Base-by-base conservation (phyloP, 805 yeast genomes). In the Lachancea sp. region DNA sequence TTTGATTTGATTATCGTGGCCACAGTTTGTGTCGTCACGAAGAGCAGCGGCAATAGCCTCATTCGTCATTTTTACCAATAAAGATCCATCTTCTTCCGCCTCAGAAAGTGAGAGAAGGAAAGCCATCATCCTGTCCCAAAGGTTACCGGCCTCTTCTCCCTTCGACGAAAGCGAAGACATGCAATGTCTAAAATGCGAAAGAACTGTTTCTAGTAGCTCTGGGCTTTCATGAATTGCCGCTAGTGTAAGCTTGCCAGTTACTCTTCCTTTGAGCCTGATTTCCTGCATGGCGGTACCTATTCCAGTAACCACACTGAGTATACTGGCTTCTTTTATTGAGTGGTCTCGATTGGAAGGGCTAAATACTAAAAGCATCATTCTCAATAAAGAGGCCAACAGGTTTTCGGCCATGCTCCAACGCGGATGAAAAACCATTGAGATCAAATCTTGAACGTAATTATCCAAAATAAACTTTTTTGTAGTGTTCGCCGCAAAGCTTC, bases 381-480 rank as follows among this genome's bases (percentile, higher is more conserved):
- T 70, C 54, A 74, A 63, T 2, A 81, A 44, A 1, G 78, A 67
- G 7, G 56, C 57, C 6, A 84, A 59, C 13, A 84, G 51, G 0
- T 68, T 51, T 48, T 78, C 85, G 1, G 81, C 71, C 0, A 77
- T 77, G 0, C 87, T 70, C 78, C 82, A 86, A 44, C 78, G 81
- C 0, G 88, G 85, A 8, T 60, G 60, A 1, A 66, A 59, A 9
- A 84, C 54, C 44, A 84, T 59, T 0, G 56, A 49, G 7, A 78
- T 46, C 17, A 85, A 61, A 53, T 86, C 95, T 36, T 74, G 75
- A 1, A 82, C 52, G 25, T 82, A 65, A 16, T 72, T 53, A 29
- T 82, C 88, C 32, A 84, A 53, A 2, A 70, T 57, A 30, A 61
- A 68, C 1, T 72, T 65, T 38, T 53, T 57, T 2, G 59, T 52